Conservation (phyloP, 1,284 basidiomycete genomes). For the Coriolopsis trogii region DNA sequence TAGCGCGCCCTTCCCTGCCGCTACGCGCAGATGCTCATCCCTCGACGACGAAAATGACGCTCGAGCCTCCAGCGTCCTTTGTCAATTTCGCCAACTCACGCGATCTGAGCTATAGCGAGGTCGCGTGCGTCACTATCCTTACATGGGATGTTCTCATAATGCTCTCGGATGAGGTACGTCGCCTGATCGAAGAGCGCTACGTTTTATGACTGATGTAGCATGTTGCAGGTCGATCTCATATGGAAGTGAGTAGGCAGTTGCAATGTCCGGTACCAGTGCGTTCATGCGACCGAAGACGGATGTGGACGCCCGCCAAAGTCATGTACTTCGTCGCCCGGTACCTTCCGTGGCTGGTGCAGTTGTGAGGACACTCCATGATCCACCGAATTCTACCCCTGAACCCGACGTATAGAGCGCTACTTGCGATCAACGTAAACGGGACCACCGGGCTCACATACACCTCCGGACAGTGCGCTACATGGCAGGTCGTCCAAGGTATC, state of each 20-base stretch:
- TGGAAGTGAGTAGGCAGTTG: constrained; percentile 13
- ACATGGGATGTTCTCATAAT: constrained; percentile 23
- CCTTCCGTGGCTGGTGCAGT: constrained; percentile 27
- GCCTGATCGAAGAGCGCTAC: neutral
- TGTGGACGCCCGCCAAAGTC: constrained; percentile 26
- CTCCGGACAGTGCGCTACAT: constrained; percentile 21
- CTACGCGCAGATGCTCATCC: neutral
- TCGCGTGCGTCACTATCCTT: constrained; percentile 19
- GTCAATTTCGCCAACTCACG: constrained; percentile 4
- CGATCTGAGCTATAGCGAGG: constrained; percentile 22
- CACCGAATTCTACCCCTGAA: neutral
- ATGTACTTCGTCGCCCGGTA: constrained; percentile 30
- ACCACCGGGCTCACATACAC: constrained; percentile 27
- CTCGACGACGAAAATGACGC: neutral
- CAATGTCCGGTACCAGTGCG: too few relatives aligned
- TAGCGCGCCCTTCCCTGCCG: too few relatives aligned
- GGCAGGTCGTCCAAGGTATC: constrained; percentile 29
- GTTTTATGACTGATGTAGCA: neutral
- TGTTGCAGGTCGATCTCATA: constrained; percentile 14
- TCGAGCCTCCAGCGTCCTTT: neutral
- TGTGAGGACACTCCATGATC: constrained; percentile 14
- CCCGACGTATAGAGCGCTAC: constrained; percentile 18
- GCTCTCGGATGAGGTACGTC: constrained; percentile 20
- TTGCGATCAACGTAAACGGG: constrained; percentile 29
- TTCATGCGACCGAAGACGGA: constrained; percentile 7